Percentiles rank a stretch among this genome's conserved stretches.
Conservation (phyloP, 305 asterid genomes). For the Plantago coronopus region DNA sequence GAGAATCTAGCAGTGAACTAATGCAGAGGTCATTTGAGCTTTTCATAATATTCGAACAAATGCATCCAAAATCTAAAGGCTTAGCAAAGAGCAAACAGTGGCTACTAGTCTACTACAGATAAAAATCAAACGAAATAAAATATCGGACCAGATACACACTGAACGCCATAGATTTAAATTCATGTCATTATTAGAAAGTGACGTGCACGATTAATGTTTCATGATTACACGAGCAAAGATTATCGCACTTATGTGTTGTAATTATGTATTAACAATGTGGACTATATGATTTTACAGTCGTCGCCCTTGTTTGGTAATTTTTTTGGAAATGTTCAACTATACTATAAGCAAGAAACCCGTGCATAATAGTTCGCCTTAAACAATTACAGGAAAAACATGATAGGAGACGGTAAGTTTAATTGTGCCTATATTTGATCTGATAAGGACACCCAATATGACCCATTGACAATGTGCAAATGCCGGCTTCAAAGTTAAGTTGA, state of each 20-base stretch:
- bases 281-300: neutral
- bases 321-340: neutral
- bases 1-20: neutral
- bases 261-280: neutral
- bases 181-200: slow-evolving; percentile 10
- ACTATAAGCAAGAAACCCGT: neutral
- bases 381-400: neutral
- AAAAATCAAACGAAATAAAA: neutral
- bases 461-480: neutral
- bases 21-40: neutral
- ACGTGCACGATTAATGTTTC: neutral
- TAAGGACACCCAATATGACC: slow-evolving; percentile 4
- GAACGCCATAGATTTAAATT: neutral
- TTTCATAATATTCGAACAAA: neutral
- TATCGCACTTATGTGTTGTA: neutral
- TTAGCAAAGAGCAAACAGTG: neutral
- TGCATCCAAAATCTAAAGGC: neutral
- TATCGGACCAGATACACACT: neutral
- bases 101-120: neutral
- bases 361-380: neutral
- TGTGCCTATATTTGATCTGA: neutral
- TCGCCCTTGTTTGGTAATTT: neutral
- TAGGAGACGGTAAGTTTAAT: neutral
- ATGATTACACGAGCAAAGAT: neutral
- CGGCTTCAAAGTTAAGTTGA: slow-evolving; percentile 1